phyloP scores from a whole-genome alignment of 2,329 filamentous ascomycete species.

The Pleoardoris graminearum region DNA sequence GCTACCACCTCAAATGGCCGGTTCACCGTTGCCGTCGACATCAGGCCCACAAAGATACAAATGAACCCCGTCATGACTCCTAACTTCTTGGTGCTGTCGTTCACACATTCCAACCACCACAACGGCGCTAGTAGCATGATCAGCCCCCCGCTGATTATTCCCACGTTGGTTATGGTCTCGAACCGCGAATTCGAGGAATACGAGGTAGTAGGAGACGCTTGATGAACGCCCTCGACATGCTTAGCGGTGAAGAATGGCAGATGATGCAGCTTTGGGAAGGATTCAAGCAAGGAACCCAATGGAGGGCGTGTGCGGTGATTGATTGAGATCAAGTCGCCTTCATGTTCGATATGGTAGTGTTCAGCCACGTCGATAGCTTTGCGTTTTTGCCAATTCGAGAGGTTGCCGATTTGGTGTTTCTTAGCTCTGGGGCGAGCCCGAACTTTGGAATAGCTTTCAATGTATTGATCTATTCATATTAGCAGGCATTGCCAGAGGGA shows the following conservation, averaged over 20 bases:
- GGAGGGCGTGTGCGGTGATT: conserved; percentile 13
- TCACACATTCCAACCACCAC: conserved; percentile 25
- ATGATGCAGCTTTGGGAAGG: conserved; percentile 7
- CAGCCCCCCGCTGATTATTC: conserved; percentile 18
- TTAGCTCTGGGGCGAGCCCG: conserved; percentile 17
- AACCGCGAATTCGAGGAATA: conserved; percentile 21
- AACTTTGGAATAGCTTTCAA: conserved; percentile 24
- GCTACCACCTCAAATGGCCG: conserved; percentile 28
- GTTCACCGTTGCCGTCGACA: conserved; percentile 20
- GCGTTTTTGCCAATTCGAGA: conserved; percentile 16
- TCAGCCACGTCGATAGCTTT: conserved; percentile 17
- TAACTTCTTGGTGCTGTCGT: conserved; percentile 9
- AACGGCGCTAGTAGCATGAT: conserved; percentile 28
- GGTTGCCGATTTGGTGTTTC: conserved; percentile 17
- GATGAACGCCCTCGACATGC: not conserved
- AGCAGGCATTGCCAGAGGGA: not conserved
- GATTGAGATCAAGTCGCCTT: conserved; percentile 25
- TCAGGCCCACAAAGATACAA: conserved; percentile 17
- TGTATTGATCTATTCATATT: conserved; percentile 17
- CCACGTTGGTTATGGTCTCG: conserved; percentile 17
- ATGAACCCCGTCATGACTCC: conserved; percentile 31
- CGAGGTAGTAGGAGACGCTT: conserved; percentile 4
- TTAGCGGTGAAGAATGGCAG: conserved; percentile 16
- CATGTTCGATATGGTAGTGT: conserved; percentile 12
- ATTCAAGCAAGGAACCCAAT: conserved; percentile 18